Evolutionary conservation across 257 asterid genomes (phyloP).

Genomic region (Lavandula angustifolia): DNA sequence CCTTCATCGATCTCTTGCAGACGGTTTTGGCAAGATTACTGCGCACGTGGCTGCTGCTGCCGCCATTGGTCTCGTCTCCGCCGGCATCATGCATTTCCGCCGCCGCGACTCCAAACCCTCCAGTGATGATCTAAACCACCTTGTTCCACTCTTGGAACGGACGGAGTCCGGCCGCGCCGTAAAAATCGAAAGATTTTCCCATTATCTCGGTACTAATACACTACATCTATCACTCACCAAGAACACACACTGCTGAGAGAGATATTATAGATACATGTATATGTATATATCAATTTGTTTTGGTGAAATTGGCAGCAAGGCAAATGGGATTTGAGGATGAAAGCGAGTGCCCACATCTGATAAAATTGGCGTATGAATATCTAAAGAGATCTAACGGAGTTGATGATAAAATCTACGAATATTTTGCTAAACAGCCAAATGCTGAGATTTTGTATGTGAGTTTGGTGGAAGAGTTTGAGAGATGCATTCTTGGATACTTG

Average conservation of each 20-base stretch:
- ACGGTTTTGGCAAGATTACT: slow-evolving; percentile 39
- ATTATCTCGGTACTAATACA: slow-evolving; percentile 54
- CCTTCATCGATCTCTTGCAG: neutral
- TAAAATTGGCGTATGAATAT: slow-evolving; percentile 59
- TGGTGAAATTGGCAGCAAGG: slow-evolving; percentile 51
- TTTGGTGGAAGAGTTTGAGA: slow-evolving; percentile 78
- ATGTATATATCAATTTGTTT: neutral
- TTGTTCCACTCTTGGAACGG: slow-evolving; percentile 60
- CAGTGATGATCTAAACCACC: slow-evolving; percentile 28
- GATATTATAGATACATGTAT: too few relatives aligned
- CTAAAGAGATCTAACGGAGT: slow-evolving; percentile 65
- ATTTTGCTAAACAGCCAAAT: slow-evolving; percentile 47
- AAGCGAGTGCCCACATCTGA: slow-evolving; percentile 57
- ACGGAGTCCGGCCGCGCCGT: slow-evolving; percentile 58
- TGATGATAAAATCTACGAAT: slow-evolving; percentile 65
- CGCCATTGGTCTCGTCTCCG: slow-evolving; percentile 50
- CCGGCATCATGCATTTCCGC: slow-evolving; percentile 52
- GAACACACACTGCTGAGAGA: neutral
- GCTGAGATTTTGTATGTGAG: slow-evolving; percentile 62
- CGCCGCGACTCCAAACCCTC: slow-evolving; percentile 41
- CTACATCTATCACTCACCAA: neutral
- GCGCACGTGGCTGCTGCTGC: slow-evolving; percentile 51
- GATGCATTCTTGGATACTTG: slow-evolving; percentile 81
- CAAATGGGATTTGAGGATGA: slow-evolving; percentile 80
- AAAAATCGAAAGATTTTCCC: slow-evolving; percentile 66